A percentile compares a stretch with the other conserved stretches of the same genome.
Conservation (phyloP, 2,329 filamentous ascomycete species). For the Trichophyton equinum region DNA sequence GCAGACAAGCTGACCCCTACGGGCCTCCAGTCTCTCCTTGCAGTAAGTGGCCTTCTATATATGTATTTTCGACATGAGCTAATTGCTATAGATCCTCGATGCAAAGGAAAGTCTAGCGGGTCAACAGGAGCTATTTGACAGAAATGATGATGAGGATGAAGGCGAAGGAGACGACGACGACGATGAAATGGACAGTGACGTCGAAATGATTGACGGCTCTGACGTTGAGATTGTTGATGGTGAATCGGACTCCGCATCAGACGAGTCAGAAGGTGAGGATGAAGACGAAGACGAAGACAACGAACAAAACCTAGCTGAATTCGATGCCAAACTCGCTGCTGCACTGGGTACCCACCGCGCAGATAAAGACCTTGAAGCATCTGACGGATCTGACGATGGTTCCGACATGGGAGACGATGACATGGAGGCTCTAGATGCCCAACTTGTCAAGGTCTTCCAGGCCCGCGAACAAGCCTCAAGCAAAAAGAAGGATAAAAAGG, state of each 20-base stretch:
- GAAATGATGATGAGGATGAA: constrained; percentile 38
- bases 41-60: constrained; percentile 21
- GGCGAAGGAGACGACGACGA: constrained; percentile 11
- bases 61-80: background rate
- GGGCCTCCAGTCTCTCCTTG: constrained; percentile 53
- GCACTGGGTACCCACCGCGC: constrained; percentile 59
- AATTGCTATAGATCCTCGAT: constrained; percentile 49
- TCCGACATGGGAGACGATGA: constrained; percentile 90
- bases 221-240: constrained; percentile 29
- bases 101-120: constrained; percentile 72
- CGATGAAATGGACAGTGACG: constrained; percentile 14
- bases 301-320: constrained; percentile 13
- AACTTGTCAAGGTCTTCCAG: constrained; percentile 74
- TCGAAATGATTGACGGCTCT: constrained; percentile 23
- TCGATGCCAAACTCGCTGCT: constrained; percentile 52
- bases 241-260: constrained; percentile 36
- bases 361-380: constrained; percentile 44
- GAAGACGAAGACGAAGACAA: constrained; percentile 18
- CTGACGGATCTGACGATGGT: constrained; percentile 46
- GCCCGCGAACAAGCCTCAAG: constrained; percentile 55
- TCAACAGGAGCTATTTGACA: constrained; percentile 74
- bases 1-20: constrained; percentile 59
- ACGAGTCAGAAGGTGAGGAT: constrained; percentile 44
- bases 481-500: constrained; percentile 73
- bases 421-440: constrained; percentile 79